Conservation (phyloP, 2,329 filamentous ascomycete genomes). For the Trichophyton verrucosum region DNA sequence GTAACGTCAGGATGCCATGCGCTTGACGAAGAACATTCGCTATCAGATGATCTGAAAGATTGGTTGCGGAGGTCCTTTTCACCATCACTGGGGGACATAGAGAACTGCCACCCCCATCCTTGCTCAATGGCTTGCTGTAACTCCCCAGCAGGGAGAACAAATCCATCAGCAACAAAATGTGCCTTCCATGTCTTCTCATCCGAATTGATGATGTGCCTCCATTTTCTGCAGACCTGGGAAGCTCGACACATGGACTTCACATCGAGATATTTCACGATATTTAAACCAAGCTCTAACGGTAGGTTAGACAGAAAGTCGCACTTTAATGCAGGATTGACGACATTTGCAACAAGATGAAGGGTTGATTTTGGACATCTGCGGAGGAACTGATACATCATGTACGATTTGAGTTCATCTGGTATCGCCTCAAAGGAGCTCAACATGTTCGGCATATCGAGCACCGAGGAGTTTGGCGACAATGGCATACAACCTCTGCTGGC, state of each 20-base stretch:
- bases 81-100: constrained; percentile 57
- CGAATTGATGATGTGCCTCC: constrained; percentile 79
- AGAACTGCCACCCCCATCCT: constrained; percentile 97
- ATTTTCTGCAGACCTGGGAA: constrained; percentile 86
- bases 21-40: constrained; percentile 22
- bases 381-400: constrained; percentile 93
- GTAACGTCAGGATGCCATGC: constrained; percentile 15
- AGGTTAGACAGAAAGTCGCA: constrained; percentile 81
- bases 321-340: constrained; percentile 87
- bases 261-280: constrained; percentile 78
- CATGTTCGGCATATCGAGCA: constrained; percentile 75
- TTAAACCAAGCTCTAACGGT: constrained; percentile 73
- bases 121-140: constrained; percentile 73
- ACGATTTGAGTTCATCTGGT: constrained; percentile 82
- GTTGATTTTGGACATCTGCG: constrained; percentile 78
- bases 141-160: constrained; percentile 64
- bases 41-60: constrained; percentile 29
- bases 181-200: constrained; percentile 96
- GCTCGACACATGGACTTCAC: constrained; percentile 75
- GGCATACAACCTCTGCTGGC: constrained; percentile 29
- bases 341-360: constrained; percentile 74
- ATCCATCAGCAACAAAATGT: constrained; percentile 74
- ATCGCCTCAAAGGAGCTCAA: constrained; percentile 83
- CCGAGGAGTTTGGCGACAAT: constrained; percentile 23
- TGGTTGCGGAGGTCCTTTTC: constrained; percentile 65